These are phyloP conservation scores for Suillus subalutaceus DNA, from an alignment of 768 basidiomycete genomes.

Conservation along the genomic window DNA sequence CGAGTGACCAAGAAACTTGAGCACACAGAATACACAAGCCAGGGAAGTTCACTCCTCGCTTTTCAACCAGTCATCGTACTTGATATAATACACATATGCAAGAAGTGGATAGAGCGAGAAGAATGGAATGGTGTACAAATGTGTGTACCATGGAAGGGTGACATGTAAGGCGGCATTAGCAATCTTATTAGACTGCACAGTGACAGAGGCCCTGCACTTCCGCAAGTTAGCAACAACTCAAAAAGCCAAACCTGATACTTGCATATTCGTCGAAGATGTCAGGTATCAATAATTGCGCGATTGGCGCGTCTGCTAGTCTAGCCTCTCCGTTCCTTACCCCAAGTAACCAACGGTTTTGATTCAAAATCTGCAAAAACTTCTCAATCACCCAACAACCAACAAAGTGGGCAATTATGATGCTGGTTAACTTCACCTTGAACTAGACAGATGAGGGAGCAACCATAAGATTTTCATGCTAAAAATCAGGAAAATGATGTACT, in stretches of 20 bases:
- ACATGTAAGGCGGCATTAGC: slow-evolving; percentile 66
- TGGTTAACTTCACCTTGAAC: no score
- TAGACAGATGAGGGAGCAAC: no score
- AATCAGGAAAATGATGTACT: no score
- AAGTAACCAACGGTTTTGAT: no score
- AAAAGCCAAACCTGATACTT: background rate
- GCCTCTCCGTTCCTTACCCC: no score
- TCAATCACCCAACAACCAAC: no score
- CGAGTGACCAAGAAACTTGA: slow-evolving; percentile 89
- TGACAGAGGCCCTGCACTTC: slow-evolving; percentile 44
- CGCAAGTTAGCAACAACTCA: background rate
- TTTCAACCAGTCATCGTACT: slow-evolving; percentile 87
- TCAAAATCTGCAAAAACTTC: no score
- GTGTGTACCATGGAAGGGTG: slow-evolving; percentile 66
- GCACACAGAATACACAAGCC: slow-evolving; percentile 81
- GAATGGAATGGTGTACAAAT: slow-evolving; percentile 78
- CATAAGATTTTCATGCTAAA: no score
- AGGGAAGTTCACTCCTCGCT: slow-evolving; percentile 99
- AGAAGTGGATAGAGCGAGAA: slow-evolving; percentile 81
- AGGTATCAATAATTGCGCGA: background rate
- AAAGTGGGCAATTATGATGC: no score
- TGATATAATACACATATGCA: slow-evolving; percentile 89
- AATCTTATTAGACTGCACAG: slow-evolving; percentile 69
- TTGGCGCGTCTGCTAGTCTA: no score
- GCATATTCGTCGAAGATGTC: background rate